A percentile compares a stretch with the other conserved stretches of the same genome.
Evolutionary conservation across 345 rosid species (phyloP).

Genomic region (Eucalyptus victrix): DNA sequence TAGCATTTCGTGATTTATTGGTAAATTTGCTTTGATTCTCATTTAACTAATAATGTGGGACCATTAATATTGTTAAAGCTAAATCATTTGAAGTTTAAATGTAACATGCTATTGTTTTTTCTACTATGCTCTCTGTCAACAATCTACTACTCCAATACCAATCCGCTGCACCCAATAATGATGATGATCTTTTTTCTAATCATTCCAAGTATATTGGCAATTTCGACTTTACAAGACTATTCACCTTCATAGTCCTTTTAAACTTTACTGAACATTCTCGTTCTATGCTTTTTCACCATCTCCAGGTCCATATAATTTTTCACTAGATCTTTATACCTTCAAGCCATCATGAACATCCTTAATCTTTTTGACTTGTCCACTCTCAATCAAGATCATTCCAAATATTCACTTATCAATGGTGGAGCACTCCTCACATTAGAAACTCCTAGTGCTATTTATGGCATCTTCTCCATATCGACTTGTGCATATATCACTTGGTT

Average conservation of each 20-base stretch:
- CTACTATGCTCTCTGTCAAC: no score
- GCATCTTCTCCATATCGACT: neutral
- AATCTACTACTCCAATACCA: no score
- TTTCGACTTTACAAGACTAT: no score
- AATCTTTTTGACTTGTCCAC: neutral
- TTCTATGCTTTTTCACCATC: neutral
- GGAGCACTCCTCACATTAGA: neutral
- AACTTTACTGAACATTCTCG: accelerated
- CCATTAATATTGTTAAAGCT: neutral
- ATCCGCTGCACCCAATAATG: no score
- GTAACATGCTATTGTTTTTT: no score
- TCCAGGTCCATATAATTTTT: no score
- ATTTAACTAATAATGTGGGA: neutral
- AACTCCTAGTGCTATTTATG: neutral
- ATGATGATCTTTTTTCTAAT: no score
- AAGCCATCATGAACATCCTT: neutral
- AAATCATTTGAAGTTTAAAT: no score
- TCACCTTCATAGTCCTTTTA: no score
- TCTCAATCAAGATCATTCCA: neutral
- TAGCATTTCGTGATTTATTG: neutral
- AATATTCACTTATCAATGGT: neutral
- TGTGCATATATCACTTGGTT: neutral
- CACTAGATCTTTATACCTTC: neutral
- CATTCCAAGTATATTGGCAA: no score
- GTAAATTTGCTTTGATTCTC: neutral